Evolutionary conservation across 768 basidiomycete genomes (phyloP).

Genomic region (Exidia glandulosa): DNA sequence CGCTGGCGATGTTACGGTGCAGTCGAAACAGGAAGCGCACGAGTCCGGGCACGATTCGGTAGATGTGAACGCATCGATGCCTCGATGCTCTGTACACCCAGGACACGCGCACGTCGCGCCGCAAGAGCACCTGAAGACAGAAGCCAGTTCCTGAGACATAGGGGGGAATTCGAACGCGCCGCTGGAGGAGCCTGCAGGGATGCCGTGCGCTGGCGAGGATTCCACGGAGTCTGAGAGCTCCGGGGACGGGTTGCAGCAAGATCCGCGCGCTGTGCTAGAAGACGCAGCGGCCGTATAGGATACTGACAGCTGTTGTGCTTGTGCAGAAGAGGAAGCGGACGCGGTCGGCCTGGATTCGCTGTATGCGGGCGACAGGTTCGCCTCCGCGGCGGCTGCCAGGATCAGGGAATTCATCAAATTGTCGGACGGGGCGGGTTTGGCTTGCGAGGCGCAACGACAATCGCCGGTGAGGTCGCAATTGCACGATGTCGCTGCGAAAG

Average conservation of each 20-base stretch:
- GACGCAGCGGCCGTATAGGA: not conserved
- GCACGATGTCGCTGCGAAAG: slow-evolving; percentile 10
- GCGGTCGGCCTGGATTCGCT: not conserved
- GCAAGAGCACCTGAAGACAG: slow-evolving; percentile 45
- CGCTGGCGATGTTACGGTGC: slow-evolving; percentile 6
- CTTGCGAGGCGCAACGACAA: slow-evolving; percentile 32
- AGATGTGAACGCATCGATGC: slow-evolving; percentile 32
- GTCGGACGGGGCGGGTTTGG: slow-evolving; percentile 36
- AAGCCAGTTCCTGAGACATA: slow-evolving; percentile 19
- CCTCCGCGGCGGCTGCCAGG: slow-evolving; percentile 42
- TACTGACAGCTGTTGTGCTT: not conserved
- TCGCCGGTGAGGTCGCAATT: not conserved
- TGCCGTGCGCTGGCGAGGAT: slow-evolving; percentile 11
- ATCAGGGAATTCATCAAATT: slow-evolving; percentile 52
- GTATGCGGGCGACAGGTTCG: slow-evolving; percentile 35
- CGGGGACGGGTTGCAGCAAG: slow-evolving; percentile 17
- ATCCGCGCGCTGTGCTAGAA: not conserved
- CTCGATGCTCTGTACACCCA: slow-evolving; percentile 63
- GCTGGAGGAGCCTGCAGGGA: slow-evolving; percentile 17
- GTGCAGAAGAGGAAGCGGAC: not conserved
- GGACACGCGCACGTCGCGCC: slow-evolving; percentile 60
- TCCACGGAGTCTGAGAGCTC: not conserved
- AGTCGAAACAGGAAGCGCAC: slow-evolving; percentile 7
- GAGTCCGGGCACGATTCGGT: slow-evolving; percentile 14
- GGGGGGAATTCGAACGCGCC: slow-evolving; percentile 31